Conservation (phyloP, 1,284 basidiomycete genomes). For the Tranzscheliella williamsii region DNA sequence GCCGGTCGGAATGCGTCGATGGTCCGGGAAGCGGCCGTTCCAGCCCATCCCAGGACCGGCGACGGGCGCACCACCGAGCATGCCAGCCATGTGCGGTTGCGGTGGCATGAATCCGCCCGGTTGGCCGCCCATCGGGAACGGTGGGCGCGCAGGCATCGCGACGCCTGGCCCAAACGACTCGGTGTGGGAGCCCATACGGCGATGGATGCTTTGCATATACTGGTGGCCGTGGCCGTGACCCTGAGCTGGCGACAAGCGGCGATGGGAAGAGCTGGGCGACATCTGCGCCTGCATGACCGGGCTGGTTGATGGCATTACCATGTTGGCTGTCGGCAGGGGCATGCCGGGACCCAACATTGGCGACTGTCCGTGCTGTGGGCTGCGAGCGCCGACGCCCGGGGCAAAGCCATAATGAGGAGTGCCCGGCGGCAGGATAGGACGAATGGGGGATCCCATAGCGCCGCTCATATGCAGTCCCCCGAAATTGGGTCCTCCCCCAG, state of each 20-base stretch:
- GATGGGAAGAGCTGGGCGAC: slow-evolving; percentile 3
- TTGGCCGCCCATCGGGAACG: slow-evolving; percentile 20
- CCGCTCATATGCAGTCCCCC: slow-evolving; percentile 12
- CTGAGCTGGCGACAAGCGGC: slow-evolving; percentile 18
- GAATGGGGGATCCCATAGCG: slow-evolving; percentile 10
- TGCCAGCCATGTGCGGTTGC: slow-evolving; percentile 15
- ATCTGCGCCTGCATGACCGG: slow-evolving; percentile 15
- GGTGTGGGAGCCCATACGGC: slow-evolving; percentile 17
- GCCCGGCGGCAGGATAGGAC: slow-evolving; percentile 18
- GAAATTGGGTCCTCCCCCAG: slow-evolving; percentile 4
- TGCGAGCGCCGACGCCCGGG: slow-evolving; percentile 7
- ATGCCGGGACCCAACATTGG: slow-evolving; percentile 34
- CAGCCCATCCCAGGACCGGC: slow-evolving; percentile 12
- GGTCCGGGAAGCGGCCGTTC: slow-evolving; percentile 34
- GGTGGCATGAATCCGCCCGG: slow-evolving; percentile 17
- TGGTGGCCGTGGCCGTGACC: slow-evolving; percentile 15
- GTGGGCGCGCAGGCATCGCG: slow-evolving; percentile 20
- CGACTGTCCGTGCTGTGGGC: slow-evolving; percentile 20
- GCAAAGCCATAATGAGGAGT: slow-evolving; percentile 18
- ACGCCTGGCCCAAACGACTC: slow-evolving; percentile 14
- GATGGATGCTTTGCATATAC: slow-evolving; percentile 12
- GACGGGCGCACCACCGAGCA: slow-evolving; percentile 19
- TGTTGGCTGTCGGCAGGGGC: slow-evolving; percentile 11
- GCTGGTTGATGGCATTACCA: slow-evolving; percentile 26
- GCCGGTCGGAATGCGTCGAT: slow-evolving; percentile 32